phyloP scores from a whole-genome alignment of 169 alveolate species.

The Cryptosporidium ubiquitum region DNA sequence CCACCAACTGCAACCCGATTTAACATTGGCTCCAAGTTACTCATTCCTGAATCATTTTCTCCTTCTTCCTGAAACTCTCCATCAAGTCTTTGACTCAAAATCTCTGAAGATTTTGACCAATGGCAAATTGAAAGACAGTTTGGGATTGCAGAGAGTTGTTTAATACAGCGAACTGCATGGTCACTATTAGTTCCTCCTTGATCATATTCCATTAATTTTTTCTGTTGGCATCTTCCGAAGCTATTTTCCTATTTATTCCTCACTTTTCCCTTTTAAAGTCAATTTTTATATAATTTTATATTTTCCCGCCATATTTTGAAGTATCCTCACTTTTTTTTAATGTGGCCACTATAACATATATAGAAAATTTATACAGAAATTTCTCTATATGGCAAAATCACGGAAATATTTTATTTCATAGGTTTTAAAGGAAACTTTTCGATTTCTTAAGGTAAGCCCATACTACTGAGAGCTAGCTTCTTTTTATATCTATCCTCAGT shows the following conservation, averaged over 20 bases:
- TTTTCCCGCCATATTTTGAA: neutral
- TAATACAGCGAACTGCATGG: conserved; percentile 6
- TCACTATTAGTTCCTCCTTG: neutral
- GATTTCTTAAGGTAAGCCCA: neutral
- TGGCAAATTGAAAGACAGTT: conserved; percentile 68
- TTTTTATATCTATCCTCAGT: too few relatives aligned
- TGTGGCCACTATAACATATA: neutral
- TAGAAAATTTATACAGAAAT: neutral
- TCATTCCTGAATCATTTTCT: conserved; percentile 1
- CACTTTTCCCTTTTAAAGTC: neutral
- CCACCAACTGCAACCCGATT: conserved; percentile 68
- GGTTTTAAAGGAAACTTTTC: neutral
- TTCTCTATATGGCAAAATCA: neutral
- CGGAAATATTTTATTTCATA: neutral
- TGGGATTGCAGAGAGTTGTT: conserved; percentile 40
- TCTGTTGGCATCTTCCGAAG: neutral
- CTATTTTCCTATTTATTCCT: neutral
- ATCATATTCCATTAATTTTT: conserved; percentile 31
- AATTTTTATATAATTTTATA: too few relatives aligned
- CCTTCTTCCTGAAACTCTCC: neutral
- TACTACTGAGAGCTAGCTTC: neutral
- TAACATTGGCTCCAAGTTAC: conserved; percentile 15
- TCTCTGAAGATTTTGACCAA: conserved; percentile 32
- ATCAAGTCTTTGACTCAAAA: conserved; percentile 20
- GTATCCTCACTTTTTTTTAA: neutral